phyloP scores from a whole-genome alignment of 2,329 filamentous ascomycete species.

The Cladosporium austrohemisphaericum region DNA sequence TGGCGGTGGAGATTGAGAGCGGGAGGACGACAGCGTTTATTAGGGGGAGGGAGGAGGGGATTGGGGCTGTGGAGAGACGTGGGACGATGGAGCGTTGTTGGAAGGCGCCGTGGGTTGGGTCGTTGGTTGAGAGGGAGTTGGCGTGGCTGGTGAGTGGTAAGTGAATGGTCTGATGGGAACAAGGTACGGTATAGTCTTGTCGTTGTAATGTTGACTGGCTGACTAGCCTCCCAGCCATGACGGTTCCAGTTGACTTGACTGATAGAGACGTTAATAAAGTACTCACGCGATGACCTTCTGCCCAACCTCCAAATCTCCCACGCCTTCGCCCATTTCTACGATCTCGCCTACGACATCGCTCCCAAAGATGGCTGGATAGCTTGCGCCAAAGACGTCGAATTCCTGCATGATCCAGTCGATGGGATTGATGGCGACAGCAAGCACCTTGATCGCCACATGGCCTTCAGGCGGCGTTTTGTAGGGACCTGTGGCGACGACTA shows the following conservation, averaged over 20 bases:
- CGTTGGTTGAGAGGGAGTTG: slow-evolving; percentile 28
- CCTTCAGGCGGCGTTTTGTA: slow-evolving; percentile 33
- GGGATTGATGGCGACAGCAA: slow-evolving; percentile 41
- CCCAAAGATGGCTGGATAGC: slow-evolving; percentile 39
- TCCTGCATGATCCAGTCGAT: slow-evolving; percentile 41
- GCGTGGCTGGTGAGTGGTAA: too few relatives aligned
- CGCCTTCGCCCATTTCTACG: slow-evolving; percentile 44
- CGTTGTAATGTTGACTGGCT: too few relatives aligned
- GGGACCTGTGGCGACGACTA: slow-evolving; percentile 37
- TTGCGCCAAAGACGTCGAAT: slow-evolving; percentile 26
- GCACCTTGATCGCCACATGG: slow-evolving; percentile 40
- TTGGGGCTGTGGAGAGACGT: slow-evolving; percentile 31
- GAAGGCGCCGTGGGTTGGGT: slow-evolving; percentile 24
- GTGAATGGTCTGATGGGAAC: too few relatives aligned
- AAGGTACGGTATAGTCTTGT: too few relatives aligned
- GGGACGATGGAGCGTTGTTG: slow-evolving; percentile 30
- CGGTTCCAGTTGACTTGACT: too few relatives aligned
- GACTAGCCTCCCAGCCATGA: too few relatives aligned
- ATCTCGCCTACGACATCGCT: slow-evolving; percentile 46
- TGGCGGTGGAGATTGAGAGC: slow-evolving; percentile 38
- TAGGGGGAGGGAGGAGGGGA: slow-evolving; percentile 36
- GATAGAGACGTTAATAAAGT: background rate
- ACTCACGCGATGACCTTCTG: slow-evolving; percentile 42
- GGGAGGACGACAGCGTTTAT: slow-evolving; percentile 34
- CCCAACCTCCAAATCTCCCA: slow-evolving; percentile 44